Evolutionary conservation across 202 grass and related monocot species (phyloP).

Genomic region (Bolboschoenoplectus hybrid): DNA sequence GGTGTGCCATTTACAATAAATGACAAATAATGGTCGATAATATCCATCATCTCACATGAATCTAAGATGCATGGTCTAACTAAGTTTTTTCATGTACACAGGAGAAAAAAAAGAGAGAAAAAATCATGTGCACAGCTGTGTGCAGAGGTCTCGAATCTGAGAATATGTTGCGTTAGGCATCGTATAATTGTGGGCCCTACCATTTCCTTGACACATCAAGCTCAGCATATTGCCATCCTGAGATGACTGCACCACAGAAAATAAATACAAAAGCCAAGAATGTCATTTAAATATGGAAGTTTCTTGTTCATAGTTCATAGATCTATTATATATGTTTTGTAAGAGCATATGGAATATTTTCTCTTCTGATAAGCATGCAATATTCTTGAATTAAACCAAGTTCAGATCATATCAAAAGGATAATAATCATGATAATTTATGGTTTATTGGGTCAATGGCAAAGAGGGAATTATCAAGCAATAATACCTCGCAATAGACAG

Average conservation of each 20-base stretch:
- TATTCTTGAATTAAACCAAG: slow-evolving; percentile 10
- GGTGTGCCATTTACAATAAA: slow-evolving; percentile 9
- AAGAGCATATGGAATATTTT: background rate
- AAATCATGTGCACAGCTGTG: slow-evolving; percentile 58
- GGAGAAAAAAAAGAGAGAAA: slow-evolving; percentile 34
- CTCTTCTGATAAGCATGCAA: background rate
- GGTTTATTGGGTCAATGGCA: background rate
- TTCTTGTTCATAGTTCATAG: background rate
- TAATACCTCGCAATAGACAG: slow-evolving; percentile 57
- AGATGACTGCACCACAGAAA: slow-evolving; percentile 44
- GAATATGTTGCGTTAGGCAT: slow-evolving; percentile 45
- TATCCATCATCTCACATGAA: background rate
- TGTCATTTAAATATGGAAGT: background rate
- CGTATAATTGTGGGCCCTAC: slow-evolving; percentile 43
- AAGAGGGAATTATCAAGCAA: background rate
- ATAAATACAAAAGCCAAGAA: background rate
- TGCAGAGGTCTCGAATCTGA: slow-evolving; percentile 58
- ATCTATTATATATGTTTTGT: background rate
- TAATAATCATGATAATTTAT: background rate
- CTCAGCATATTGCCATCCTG: slow-evolving; percentile 45
- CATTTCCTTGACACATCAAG: slow-evolving; percentile 46
- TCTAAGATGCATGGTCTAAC: background rate
- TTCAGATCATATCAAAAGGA: background rate
- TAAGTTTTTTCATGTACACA: slow-evolving; percentile 40
- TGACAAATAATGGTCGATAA: background rate